Evolutionary conservation across 2,329 filamentous ascomycete genomes (phyloP).

Genomic region (Ceratocystis papillata): DNA sequence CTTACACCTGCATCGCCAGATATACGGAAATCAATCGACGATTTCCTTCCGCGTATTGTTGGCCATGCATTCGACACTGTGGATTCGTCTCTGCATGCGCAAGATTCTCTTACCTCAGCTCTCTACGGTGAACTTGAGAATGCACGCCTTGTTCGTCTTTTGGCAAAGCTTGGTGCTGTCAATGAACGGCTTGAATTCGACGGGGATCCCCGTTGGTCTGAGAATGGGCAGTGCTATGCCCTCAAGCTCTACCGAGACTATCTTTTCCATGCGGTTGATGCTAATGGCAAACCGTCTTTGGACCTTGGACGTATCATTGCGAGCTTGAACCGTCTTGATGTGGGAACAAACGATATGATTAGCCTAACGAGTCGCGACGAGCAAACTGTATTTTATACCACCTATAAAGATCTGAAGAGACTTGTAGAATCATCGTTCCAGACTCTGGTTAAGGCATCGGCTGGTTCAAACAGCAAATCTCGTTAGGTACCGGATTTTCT

Average conservation of each 20-base stretch:
- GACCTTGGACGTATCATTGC: slow-evolving; percentile 80
- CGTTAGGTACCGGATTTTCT: slow-evolving; percentile 21
- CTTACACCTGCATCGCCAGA: slow-evolving; percentile 51
- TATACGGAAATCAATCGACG: slow-evolving; percentile 60
- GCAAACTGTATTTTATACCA: slow-evolving; percentile 77
- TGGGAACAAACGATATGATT: slow-evolving; percentile 76
- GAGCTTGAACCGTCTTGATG: slow-evolving; percentile 85
- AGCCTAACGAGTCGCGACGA: slow-evolving; percentile 81
- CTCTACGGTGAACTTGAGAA: slow-evolving; percentile 81
- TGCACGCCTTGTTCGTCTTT: slow-evolving; percentile 66
- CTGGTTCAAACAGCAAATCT: slow-evolving; percentile 29
- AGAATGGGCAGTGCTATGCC: slow-evolving; percentile 84
- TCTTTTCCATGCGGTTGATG: slow-evolving; percentile 91
- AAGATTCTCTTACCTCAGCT: slow-evolving; percentile 62
- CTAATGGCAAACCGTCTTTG: slow-evolving; percentile 67
- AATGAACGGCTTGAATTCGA: slow-evolving; percentile 84
- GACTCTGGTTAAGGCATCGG: slow-evolving; percentile 42
- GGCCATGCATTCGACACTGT: slow-evolving; percentile 64
- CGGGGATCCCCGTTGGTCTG: slow-evolving; percentile 69
- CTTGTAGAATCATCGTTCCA: slow-evolving; percentile 48
- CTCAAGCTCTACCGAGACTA: slow-evolving; percentile 94
- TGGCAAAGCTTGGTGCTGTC: slow-evolving; percentile 72
- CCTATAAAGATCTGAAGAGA: slow-evolving; percentile 76
- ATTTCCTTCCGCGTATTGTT: slow-evolving; percentile 68
- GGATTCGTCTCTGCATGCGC: slow-evolving; percentile 66